These are phyloP conservation scores for Lepidium sativum DNA, from an alignment of 345 rosid species.

Conservation along the genomic window DNA sequence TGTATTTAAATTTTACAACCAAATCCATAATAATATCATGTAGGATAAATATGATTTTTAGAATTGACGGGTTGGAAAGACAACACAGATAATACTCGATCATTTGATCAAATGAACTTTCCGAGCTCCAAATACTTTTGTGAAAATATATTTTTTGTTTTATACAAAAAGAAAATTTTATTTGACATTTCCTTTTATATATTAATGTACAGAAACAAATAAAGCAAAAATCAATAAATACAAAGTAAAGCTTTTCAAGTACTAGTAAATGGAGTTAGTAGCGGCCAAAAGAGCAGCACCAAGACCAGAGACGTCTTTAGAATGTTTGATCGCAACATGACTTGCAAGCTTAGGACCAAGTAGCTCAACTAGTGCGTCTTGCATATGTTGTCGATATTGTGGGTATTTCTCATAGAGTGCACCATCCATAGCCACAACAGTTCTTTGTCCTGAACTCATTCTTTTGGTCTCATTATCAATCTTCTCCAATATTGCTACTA, in stretches of 20 bases:
- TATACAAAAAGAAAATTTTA: no score
- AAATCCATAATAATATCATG: no score
- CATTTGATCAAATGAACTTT: no score
- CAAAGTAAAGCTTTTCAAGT: no score
- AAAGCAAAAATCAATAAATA: no score
- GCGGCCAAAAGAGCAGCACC: constrained; percentile 93
- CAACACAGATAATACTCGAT: no score
- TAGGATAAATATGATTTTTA: no score
- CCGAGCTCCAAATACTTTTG: no score
- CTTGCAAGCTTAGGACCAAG: constrained; percentile 46
- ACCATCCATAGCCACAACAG: constrained; percentile 86
- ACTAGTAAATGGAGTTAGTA: constrained; percentile 50
- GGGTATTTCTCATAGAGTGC: constrained; percentile 69
- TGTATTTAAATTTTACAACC: no score
- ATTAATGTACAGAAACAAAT: constrained; percentile 3
- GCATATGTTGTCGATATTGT: constrained; percentile 55
- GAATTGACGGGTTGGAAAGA: no score
- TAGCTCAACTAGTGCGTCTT: constrained; percentile 57
- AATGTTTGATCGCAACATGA: constrained; percentile 50
- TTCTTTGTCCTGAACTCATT: constrained; percentile 41
- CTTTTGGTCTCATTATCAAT: constrained; percentile 62
- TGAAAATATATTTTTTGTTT: no score
- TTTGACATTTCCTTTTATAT: no score
- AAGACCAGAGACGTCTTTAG: constrained; percentile 81
- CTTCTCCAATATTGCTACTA: constrained; percentile 77